Percentiles rank a stretch among this genome's conserved stretches.
Conservation (phyloP, 352 stramenopile genomes). For the Blastocystis sp. region DNA sequence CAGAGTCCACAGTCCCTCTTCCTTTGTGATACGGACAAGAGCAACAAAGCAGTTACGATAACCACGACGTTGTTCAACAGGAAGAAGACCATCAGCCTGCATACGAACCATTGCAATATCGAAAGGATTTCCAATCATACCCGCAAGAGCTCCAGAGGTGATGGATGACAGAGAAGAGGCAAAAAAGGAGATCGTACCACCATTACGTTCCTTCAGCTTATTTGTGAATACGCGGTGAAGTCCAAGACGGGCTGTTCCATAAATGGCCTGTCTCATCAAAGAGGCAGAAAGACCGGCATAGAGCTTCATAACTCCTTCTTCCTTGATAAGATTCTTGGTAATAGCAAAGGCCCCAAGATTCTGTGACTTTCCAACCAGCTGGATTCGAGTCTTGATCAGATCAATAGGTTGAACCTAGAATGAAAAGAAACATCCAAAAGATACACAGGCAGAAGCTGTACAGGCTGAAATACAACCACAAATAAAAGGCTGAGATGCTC, state of each 20-base stretch:
- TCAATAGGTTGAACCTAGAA: conserved; percentile 83
- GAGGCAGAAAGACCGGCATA: conserved; percentile 81
- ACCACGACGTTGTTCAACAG: conserved; percentile 83
- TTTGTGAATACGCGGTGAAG: conserved; percentile 72
- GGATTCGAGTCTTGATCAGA: conserved; percentile 83
- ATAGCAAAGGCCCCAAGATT: conserved; percentile 79
- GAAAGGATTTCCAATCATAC: conserved; percentile 94
- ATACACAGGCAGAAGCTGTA: conserved; percentile 53
- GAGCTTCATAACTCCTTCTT: conserved; percentile 79
- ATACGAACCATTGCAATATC: conserved; percentile 94
- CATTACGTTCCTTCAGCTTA: conserved; percentile 70
- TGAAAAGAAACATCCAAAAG: neutral
- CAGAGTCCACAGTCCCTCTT: conserved; percentile 83
- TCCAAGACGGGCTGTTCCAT: conserved; percentile 75
- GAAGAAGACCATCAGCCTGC: conserved; percentile 91
- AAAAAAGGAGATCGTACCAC: conserved; percentile 69
- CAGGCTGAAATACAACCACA: conserved; percentile 59
- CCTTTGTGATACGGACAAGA: conserved; percentile 80
- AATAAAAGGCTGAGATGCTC: conserved; percentile 50
- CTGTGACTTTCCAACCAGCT: conserved; percentile 76
- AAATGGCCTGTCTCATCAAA: conserved; percentile 74
- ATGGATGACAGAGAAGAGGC: conserved; percentile 68
- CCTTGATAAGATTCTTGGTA: conserved; percentile 78
- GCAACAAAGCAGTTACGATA: conserved; percentile 98
- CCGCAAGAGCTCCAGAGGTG: conserved; percentile 72